Base-by-base conservation (phyloP, 177 flowering plant genomes). In the Tripterygium wilfordii region DNA sequence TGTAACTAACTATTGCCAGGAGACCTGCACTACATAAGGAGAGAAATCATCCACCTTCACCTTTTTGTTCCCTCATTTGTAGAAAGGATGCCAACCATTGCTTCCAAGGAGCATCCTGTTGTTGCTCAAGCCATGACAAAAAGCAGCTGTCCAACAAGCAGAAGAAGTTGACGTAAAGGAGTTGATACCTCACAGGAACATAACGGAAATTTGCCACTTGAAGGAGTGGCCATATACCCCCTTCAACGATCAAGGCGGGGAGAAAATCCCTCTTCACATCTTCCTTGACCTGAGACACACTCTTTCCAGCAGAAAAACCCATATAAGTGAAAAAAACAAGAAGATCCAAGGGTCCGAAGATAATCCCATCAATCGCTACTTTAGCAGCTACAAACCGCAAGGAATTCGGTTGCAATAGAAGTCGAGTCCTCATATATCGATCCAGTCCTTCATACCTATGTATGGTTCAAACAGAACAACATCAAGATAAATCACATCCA, bases 361-460 rank as follows among this genome's bases (percentile, higher is more conserved):
- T 61, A 27, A 80, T 5, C 8, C 82, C 85, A 68, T 90, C 97
- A 15, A 75, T 14, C 3, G 77, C 88, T 9, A 87, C 96, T 71
- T 90, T 90, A 9, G 88, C 33, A 22, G 72, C 82, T 1, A 87
- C 91, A 55, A 84, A 87, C 29, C 79, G 71, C 1, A 51, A 33
- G 2, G 97, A 80, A 30, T 79, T 80, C 19, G 94, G 87, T 26
- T 50, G 77, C 17, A 69, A 43, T 17, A 37, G 61, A 56, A 86
- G 69, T 32, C 79, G 49, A n/a, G 29, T 15, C 49, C 68, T 75
- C 45, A 87, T 69, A 41, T 75, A 55, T 10, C 76, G 66, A 61
- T 90, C 97, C 70, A 90, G 60, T 8, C 82, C 87, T 66, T 82
- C 81, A 53, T 90, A 87, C 97, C 97, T 89, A 38, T n/a, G n/a